Base-by-base conservation (phyloP, 768 basidiomycete genomes). In the Kwoniella shandongensis region DNA sequence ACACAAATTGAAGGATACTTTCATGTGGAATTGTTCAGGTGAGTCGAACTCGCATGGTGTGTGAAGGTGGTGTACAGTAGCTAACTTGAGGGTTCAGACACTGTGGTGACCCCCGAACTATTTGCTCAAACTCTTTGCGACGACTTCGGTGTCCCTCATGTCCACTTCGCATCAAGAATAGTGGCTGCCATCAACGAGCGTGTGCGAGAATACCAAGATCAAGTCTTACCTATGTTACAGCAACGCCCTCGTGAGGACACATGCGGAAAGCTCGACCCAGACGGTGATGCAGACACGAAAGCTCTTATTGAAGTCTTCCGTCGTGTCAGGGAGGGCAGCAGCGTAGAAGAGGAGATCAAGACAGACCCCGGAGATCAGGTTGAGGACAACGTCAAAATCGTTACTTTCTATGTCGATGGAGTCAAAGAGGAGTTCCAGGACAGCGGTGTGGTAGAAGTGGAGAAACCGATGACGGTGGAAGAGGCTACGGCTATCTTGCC, bases 1-100 rank as follows among this genome's bases (percentile, higher is more conserved):
- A 69, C 86, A 89, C 72, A 89, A 87, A 78, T 86, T 97, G 81
- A 84, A 91, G 25, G 96, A 99, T 73, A 91, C 94, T 0, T 97
- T 98, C 78, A 83, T 96, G 42, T 99, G 94, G 96, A 96, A 99
- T 70, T 77, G 93, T 42, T 88, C 88, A 63, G 94, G 93, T 96
- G 54, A n/a, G 84, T 79, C 44, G 56, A 4, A 20, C 26, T n/a
- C 47, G 27, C n/a, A n/a, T 11, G 18, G 12, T n/a, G 1, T 30
- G 5, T 4, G 12, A 30, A 48, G 18, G 8, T 38, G 11, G 17
- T 18, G 12, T 12, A 6, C 8, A n/a, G 18, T 53, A 3, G 12
- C 23, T 45, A 18, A 23, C 17, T 29, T 4, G 18, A 61, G 30
- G 23, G 2, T 25, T 10, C 63, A 96, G 94, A 98, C 76, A 86